phyloP scores from a whole-genome alignment of 2,329 filamentous ascomycete genomes.

The Xylariomycetidae sp. region DNA sequence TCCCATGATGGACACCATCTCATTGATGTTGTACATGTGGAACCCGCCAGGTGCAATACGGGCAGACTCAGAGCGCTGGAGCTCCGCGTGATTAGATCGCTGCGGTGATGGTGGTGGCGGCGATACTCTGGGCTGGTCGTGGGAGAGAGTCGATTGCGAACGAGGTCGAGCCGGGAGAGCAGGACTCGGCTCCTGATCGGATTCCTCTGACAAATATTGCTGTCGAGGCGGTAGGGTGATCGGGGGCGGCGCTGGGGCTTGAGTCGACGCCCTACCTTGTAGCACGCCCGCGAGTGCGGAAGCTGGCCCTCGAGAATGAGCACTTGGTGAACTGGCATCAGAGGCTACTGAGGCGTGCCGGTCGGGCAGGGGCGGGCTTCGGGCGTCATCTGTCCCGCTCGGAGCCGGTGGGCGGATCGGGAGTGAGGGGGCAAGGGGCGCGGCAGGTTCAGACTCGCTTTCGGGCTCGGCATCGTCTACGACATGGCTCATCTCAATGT shows the following conservation, averaged over 20 bases:
- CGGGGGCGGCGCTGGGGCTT: conserved; percentile 46
- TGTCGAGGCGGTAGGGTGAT: conserved; percentile 43
- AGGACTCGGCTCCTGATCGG: conserved; percentile 58
- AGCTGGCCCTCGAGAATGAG: conserved; percentile 41
- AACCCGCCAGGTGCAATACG: conserved; percentile 71
- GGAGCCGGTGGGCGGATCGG: conserved; percentile 37
- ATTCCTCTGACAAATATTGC: conserved; percentile 61
- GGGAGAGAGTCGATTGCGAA: conserved; percentile 18
- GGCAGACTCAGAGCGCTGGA: conserved; percentile 28
- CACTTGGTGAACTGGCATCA: conserved; percentile 27
- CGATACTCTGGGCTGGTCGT: conserved; percentile 17
- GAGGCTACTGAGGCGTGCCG: conserved; percentile 22
- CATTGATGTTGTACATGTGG: conserved; percentile 93
- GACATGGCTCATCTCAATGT: conserved; percentile 68
- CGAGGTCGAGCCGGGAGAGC: conserved; percentile 32
- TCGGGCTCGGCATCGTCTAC: conserved; percentile 9
- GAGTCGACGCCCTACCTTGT: conserved; percentile 38
- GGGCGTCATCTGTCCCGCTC: conserved; percentile 30
- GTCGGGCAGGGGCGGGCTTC: conserved; percentile 35
- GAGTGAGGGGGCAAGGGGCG: conserved; percentile 34
- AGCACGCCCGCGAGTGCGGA: conserved; percentile 54
- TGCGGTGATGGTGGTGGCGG: conserved; percentile 30
- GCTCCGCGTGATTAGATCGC: conserved; percentile 28
- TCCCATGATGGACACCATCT: conserved; percentile 95
- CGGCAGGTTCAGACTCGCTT: conserved; percentile 36